phyloP scores from a whole-genome alignment of 106 monocot genomes.

The Acorus calamus region DNA sequence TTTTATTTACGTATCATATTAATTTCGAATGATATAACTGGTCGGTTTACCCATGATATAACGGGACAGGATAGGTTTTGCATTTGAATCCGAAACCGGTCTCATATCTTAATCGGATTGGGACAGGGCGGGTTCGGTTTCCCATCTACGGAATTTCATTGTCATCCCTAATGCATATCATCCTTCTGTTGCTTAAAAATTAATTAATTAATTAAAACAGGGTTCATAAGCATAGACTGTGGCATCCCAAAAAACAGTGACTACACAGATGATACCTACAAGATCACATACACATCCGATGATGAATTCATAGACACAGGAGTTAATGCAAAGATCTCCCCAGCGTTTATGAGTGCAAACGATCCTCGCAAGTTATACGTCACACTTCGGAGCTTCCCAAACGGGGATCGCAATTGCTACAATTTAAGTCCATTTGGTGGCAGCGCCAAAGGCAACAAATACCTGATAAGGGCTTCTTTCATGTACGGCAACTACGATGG shows the following conservation, averaged over 20 bases:
- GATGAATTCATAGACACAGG: slow-evolving; percentile 9
- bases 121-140: too few species aligned
- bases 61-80: too few species aligned
- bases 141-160: too few species aligned
- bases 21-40: too few species aligned
- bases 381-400: slow-evolving; percentile 27
- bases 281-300: slow-evolving; percentile 10
- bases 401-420: slow-evolving; percentile 29
- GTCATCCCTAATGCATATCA: too few species aligned
- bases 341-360: neutral
- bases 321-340: slow-evolving; percentile 1
- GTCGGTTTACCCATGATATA: too few species aligned
- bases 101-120: too few species aligned
- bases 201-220: neutral
- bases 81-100: too few species aligned
- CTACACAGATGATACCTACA: slow-evolving; percentile 1
- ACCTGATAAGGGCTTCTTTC: slow-evolving; percentile 25
- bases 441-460: slow-evolving; percentile 13
- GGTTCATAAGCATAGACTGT: slow-evolving; percentile 35
- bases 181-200: too few species aligned
- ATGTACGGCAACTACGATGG: slow-evolving; percentile 30
- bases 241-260: slow-evolving; percentile 5
- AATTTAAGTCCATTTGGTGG: neutral
- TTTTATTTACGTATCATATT: too few species aligned
- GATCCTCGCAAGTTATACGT: slow-evolving; percentile 1